These are phyloP conservation scores for Paramecium tetraurelia DNA, from an alignment of 73 alveolate genomes.

Conservation along the genomic window DNA sequence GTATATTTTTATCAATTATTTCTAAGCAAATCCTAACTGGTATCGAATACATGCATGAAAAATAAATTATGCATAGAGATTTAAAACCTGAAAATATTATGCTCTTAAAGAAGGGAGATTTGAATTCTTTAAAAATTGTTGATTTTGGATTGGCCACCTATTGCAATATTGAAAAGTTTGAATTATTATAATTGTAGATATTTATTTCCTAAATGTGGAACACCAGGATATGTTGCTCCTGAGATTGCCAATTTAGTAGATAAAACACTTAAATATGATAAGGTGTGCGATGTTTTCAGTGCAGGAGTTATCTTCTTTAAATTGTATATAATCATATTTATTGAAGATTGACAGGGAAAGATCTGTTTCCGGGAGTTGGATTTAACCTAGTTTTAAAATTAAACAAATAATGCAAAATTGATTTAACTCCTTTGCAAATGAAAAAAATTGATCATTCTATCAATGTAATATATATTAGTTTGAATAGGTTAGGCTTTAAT, in stretches of 20 bases:
- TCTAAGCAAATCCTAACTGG: constrained; percentile 59
- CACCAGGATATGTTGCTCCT: constrained; percentile 84
- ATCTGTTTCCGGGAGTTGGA: constrained; percentile 22
- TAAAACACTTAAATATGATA: not conserved
- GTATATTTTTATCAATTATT: not conserved
- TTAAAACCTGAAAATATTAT: constrained; percentile 60
- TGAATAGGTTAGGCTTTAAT: not conserved
- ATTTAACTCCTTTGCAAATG: not conserved
- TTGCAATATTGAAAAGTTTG: constrained; percentile 35
- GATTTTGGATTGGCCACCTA: constrained; percentile 62
- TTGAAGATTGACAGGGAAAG: constrained; percentile 20
- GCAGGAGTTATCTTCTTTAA: constrained; percentile 40
- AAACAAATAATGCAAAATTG: constrained; percentile 34
- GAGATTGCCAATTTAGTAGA: constrained; percentile 30
- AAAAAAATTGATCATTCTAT: not conserved
- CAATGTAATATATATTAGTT: not conserved
- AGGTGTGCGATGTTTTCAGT: constrained; percentile 6
- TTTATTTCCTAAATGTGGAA: constrained; percentile 69
- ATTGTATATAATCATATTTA: not conserved
- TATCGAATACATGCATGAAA: constrained; percentile 51
- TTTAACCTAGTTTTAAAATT: not conserved
- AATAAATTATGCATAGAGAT: constrained; percentile 63
- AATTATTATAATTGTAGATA: not conserved
- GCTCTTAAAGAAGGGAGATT: constrained; percentile 23
- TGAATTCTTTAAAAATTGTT: constrained; percentile 53